A percentile compares a stretch with the other conserved stretches of the same genome.
These are phyloP conservation scores for Paramecium pentaurelia DNA, from an alignment of 73 alveolate genomes.

Conservation along the genomic window DNA sequence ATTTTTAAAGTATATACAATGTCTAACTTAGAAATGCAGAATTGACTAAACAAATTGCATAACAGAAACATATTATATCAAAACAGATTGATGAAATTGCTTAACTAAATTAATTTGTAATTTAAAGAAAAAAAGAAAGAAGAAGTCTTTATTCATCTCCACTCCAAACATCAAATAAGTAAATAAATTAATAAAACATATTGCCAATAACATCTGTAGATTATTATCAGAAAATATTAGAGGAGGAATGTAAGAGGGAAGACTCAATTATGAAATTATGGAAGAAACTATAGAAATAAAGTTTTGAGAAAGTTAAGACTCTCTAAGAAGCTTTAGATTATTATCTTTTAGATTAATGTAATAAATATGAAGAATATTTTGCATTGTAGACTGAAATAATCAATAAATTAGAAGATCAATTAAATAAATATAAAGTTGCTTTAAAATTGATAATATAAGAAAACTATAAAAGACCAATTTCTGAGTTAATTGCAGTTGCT, in stretches of 20 bases:
- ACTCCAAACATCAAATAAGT: background rate
- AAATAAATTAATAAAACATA: background rate
- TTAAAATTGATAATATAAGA: background rate
- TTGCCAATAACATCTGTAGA: background rate
- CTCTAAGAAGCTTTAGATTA: background rate
- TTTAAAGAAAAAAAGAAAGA: background rate
- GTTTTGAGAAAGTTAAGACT: background rate
- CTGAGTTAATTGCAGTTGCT: background rate
- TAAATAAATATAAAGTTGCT: background rate
- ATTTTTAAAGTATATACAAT: background rate
- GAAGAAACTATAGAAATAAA: background rate
- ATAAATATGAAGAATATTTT: background rate
- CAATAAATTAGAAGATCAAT: background rate
- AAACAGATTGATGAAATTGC: background rate
- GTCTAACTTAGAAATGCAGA: constrained; percentile 12
- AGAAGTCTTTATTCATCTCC: constrained; percentile 11
- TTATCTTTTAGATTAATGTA: background rate
- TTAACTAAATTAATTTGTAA: background rate
- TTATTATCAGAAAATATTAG: background rate
- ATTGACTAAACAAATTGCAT: background rate
- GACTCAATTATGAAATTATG: background rate
- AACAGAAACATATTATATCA: background rate
- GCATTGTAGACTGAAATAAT: background rate
- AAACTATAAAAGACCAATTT: background rate
- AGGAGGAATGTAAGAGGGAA: background rate